Base-by-base conservation (phyloP, 352 stramenopile genomes). In the Phytophthora ramorum region DNA sequence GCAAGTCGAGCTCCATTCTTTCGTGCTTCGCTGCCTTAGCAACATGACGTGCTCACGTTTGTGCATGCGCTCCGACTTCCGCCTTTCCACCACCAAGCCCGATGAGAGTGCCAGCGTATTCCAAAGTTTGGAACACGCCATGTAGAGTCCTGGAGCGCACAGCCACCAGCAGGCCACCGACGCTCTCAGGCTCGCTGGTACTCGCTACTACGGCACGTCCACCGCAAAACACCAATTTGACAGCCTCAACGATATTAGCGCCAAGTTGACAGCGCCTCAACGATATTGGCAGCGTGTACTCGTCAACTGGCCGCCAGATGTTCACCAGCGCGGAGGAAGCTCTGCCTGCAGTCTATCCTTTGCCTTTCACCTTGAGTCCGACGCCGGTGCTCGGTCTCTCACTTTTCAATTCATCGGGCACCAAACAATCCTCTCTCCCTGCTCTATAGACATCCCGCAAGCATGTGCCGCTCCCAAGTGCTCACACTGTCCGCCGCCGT, bases 251-350 rank as follows among this genome's bases (percentile, higher is more conserved):
- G 35, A 67, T 59, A 48, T 50, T 12, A 7, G 28, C 14, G 22
- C 22, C 22, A 19, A 35, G 34, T 43, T 60, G 59, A 67, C 59
- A 55, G 20, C 12, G 3, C 30, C 24, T 69, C 62, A 65, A 69
- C 35, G 35, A 67, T 59, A 48, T 50, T 12, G 12, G 28, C 14
- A 22, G 58, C 46, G 26, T 32, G 20, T 24, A n/a, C 48, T 35
- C 41, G 62, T 68, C 64, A 67, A 68, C 49, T 63, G 63, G 37
- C 20, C 41, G 38, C 40, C 58, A 69, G 46, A 49, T 73, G 65
- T 37, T 64, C 58, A 22, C 28, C 46, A 47, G 46, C 49, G 24
- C 45, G 43, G 34, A 30, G 10, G 48, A 47, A 65, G 28, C 43
- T 55, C 44, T 60, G 58, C 30, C 20, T 24, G 16, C 9, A 22